Base-by-base conservation (phyloP, 2,329 filamentous ascomycete species). In the Arthroderma sp. region DNA sequence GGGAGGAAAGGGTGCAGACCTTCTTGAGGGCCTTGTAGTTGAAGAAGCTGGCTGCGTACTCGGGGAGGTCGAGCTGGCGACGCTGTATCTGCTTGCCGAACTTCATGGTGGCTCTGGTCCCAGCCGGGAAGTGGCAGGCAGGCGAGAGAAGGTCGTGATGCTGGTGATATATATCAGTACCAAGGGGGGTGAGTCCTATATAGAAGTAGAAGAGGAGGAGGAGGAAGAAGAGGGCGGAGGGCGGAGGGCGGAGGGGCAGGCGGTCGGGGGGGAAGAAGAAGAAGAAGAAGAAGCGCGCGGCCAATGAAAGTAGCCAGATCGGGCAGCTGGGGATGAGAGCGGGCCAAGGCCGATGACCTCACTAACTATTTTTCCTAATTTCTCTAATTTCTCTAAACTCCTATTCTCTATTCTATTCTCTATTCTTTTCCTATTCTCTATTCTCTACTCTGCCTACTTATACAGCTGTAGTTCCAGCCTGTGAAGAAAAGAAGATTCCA, bases 81-180 rank as follows among this genome's bases (percentile, higher is more conserved):
- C 95, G 95, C 79, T 97, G 93, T 65, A 98, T 95, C 72, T 96
- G 89, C 79, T 98, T 98, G 74, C 93, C 93, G 78, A 98, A 98
- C 82, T 98, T 98, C 93, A 91, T 98, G 23, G 13, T 28, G 23
- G 13, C 28, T n/a, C n/a, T n/a, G n/a, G n/a, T n/a, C n/a, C n/a
- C n/a, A n/a, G n/a, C n/a, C n/a, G n/a, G n/a, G n/a, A n/a, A n/a
- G n/a, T n/a, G n/a, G n/a, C n/a, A n/a, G n/a, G n/a, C n/a, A n/a
- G n/a, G n/a, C n/a, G 53, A 55, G 33, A 41, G 53, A 55, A 21
- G 17, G 13, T 51, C 8, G 15, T 38, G 23, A 35, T 2, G 37
- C 17, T 1, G n/a, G 31, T 17, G 23, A 13, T 19, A 51, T 54
- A 19, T n/a, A n/a, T n/a, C n/a, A n/a, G n/a, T n/a, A n/a, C n/a